Percentiles rank a stretch among this genome's conserved stretches.
These are phyloP conservation scores for Imleria badia DNA, from an alignment of 768 basidiomycete species.

Conservation along the genomic window DNA sequence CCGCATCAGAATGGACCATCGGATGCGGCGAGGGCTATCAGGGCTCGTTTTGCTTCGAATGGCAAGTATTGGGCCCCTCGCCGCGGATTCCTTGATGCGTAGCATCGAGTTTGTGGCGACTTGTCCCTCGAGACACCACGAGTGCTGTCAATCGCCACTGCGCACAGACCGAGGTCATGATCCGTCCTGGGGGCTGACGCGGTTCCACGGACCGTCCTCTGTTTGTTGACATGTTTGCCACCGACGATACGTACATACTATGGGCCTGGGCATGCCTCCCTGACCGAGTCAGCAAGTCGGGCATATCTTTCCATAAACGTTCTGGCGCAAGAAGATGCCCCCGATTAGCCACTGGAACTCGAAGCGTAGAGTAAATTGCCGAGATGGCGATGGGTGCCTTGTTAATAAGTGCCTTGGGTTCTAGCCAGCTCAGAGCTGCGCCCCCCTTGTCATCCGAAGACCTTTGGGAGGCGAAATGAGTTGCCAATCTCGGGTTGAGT, in stretches of 20 bases:
- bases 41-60: slow-evolving; percentile 1
- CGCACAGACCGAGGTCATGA: not conserved
- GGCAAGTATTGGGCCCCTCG: slow-evolving; percentile 1
- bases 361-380: slow-evolving; percentile 7
- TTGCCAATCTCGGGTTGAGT: slow-evolving; percentile 3
- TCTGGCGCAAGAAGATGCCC: slow-evolving; percentile 17
- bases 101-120: slow-evolving; percentile 1
- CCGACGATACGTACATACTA: not conserved
- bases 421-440: slow-evolving; percentile 6
- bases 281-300: slow-evolving; percentile 4
- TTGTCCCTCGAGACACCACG: too few relatives aligned
- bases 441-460: slow-evolving; percentile 13
- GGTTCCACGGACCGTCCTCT: not conserved
- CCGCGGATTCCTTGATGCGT: not conserved
- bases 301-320: slow-evolving; percentile 12
- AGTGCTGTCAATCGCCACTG: too few relatives aligned
- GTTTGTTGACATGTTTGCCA: slow-evolving; percentile 11
- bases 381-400: slow-evolving; percentile 15
- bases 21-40: slow-evolving; percentile 1
- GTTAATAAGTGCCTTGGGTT: slow-evolving; percentile 7
- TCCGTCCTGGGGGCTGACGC: not conserved
- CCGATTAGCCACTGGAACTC: slow-evolving; percentile 7
- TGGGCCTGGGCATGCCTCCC: not conserved
- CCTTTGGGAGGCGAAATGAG: slow-evolving; percentile 25
- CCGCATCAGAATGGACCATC: slow-evolving; percentile 17